These are phyloP conservation scores for Pseudogymnoascus sp. DNA, from an alignment of 2,329 filamentous ascomycete species.

Conservation along the genomic window DNA sequence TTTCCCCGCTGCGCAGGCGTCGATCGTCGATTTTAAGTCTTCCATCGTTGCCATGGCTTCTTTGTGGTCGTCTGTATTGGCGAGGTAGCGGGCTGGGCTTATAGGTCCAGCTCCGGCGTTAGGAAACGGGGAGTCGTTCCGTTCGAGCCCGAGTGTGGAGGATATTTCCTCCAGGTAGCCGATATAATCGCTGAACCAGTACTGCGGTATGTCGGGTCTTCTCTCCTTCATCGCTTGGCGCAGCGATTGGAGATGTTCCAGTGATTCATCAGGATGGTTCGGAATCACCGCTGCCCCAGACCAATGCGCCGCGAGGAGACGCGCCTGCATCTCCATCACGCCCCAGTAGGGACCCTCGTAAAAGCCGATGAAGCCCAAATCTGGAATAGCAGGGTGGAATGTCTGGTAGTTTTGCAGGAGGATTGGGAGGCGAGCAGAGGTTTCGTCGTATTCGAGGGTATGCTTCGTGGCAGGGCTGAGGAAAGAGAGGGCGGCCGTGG, in stretches of 20 bases:
- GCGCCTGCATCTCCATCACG: conserved; percentile 79
- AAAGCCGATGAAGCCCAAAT: conserved; percentile 72
- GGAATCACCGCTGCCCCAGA: conserved; percentile 20
- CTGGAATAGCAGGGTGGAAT: conserved; percentile 51
- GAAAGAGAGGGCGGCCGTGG: conserved; percentile 56
- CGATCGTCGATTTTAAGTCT: conserved; percentile 28
- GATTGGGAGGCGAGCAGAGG: conserved; percentile 43
- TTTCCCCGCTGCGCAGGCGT: conserved; percentile 26
- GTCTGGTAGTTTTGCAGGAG: conserved; percentile 63
- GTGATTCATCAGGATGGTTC: conserved; percentile 16
- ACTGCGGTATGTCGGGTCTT: background rate
- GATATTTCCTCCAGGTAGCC: conserved; percentile 30
- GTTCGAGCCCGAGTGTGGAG: conserved; percentile 39
- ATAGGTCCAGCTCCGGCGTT: conserved; percentile 34
- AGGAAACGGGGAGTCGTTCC: conserved; percentile 35
- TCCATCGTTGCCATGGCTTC: conserved; percentile 37
- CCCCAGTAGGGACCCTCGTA: conserved; percentile 82
- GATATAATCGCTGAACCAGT: conserved; percentile 31
- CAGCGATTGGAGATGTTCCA: conserved; percentile 1
- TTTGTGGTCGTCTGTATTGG: conserved; percentile 34
- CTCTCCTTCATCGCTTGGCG: background rate
- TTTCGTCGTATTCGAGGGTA: conserved; percentile 49
- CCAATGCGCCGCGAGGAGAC: conserved; percentile 59
- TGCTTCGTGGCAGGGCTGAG: conserved; percentile 50
- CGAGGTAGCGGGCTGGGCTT: conserved; percentile 41